Percentiles rank a stretch among this genome's conserved stretches.
These are phyloP conservation scores for Penicillium sp. DNA, from an alignment of 2,329 filamentous ascomycete genomes.

Conservation along the genomic window DNA sequence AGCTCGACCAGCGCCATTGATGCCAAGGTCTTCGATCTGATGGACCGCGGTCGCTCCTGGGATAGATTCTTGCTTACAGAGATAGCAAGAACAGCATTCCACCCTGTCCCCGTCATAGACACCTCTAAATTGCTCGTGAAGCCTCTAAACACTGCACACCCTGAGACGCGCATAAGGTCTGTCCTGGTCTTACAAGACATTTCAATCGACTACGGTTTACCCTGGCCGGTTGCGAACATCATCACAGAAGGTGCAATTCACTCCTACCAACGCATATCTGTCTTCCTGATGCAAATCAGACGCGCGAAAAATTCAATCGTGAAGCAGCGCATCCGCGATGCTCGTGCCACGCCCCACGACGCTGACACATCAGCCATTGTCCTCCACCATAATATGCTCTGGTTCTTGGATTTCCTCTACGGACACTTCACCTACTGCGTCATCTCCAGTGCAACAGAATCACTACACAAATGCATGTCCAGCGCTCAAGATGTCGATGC, in stretches of 20 bases:
- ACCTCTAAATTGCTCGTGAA: conserved; percentile 64
- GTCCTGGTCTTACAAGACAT: conserved; percentile 66
- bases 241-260: conserved; percentile 65
- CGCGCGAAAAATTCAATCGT: conserved; percentile 70
- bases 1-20: conserved; percentile 67
- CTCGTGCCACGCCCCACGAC: conserved; percentile 32
- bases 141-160: conserved; percentile 37
- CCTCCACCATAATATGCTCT: conserved; percentile 70
- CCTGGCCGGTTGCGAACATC: conserved; percentile 70
- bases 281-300: conserved; percentile 75
- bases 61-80: conserved; percentile 78
- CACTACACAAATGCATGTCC: conserved; percentile 60
- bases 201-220: conserved; percentile 68
- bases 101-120: conserved; percentile 55
- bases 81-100: conserved; percentile 72
- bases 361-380: conserved; percentile 41
- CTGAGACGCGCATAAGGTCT: conserved; percentile 52
- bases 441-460: conserved; percentile 60
- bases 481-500: conserved; percentile 73
- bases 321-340: conserved; percentile 45
- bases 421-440: conserved; percentile 76
- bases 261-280: conserved; percentile 72
- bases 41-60: conserved; percentile 69
- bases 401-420: conserved; percentile 75
- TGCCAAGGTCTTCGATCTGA: conserved; percentile 70